Conservation (phyloP, 2,329 filamentous ascomycete genomes). For the Westerdykella aurantiaca region DNA sequence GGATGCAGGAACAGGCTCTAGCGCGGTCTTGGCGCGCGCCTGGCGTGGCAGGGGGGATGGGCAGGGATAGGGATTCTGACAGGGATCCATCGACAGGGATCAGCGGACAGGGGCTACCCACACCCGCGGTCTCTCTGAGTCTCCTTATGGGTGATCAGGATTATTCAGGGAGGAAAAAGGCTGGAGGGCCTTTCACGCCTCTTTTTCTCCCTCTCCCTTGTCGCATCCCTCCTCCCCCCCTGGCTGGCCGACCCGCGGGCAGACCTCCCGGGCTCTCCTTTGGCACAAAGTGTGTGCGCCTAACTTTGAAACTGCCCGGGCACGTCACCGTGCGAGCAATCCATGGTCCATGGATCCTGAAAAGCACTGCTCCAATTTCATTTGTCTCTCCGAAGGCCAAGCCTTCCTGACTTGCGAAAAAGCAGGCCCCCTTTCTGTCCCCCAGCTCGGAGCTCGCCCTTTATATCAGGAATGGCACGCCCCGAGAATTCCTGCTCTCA, state of each 20-base stretch:
- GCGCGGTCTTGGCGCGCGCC: background rate
- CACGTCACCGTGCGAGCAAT: background rate
- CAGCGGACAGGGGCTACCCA: too few relatives aligned
- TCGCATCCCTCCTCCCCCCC: background rate
- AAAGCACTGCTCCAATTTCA: background rate
- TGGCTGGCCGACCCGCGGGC: background rate
- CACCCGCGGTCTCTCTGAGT: background rate
- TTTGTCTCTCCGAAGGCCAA: background rate
- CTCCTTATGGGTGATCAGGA: background rate
- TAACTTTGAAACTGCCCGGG: background rate
- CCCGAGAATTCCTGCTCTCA: constrained; percentile 18
- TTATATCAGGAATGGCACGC: constrained; percentile 29
- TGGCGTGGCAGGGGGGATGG: background rate
- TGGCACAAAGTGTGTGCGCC: background rate
- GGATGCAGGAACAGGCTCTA: background rate
- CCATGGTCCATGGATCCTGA: too few relatives aligned
- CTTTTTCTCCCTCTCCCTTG: too few relatives aligned
- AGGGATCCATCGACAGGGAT: background rate
- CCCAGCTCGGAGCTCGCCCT: background rate
- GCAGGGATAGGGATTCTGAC: background rate
- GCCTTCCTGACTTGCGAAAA: background rate
- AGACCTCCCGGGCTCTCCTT: background rate
- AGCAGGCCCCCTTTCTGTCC: background rate
- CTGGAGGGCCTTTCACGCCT: too few relatives aligned
- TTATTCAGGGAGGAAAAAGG: background rate